Evolutionary conservation across 306 rosid genomes (phyloP), one percentile per base, ranked within the genome.

Genomic region (Quercus robur): DNA sequence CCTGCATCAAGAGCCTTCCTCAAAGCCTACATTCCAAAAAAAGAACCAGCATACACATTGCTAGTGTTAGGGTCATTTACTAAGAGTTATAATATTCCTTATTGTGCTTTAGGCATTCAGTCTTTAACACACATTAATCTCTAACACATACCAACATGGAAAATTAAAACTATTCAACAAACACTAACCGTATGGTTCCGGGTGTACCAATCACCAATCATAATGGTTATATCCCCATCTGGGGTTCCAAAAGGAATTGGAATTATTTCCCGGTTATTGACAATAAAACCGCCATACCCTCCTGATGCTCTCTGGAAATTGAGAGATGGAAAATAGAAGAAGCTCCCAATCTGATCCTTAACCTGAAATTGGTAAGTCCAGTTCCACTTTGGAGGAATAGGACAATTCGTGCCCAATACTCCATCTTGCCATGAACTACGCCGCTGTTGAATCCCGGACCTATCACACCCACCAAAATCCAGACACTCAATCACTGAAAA

Each of bases 341-440:
- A 94, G 82, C 98, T 94, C 77, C 98, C 98, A 80, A 94, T 84
- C 80, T 94, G 98, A 85, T 94, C 98, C 87, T 94, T 94, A 5
- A 94, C 97, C 82, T 94, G 98, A 84, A 94, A 94, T 63, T 91
- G 86, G 80, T 91, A 94, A 55, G 98, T 94, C 98, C 99, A 94
- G 83, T 94, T 94, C 99, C 99, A 94, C 85, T 89, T 93, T n/a
- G 99, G 84, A 26, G 97, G 99, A 86, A 94, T 93, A 4, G 99
- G 99, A 55, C 99, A 94, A 58, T 93, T 94, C 28, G 99, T 92
- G 74, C 99, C 99, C 44, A 81, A 91, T 81, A 94, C 92, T 75
- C 97, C 99, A 81, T 94, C 99, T 68, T 93, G 95, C 99, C 99
- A 92, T 1, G 97, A 91, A 84, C 87, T 94, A 52, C 97, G 87